Percentiles rank a stretch among this genome's conserved stretches.
Conservation (phyloP, 805 yeast species). For the Ogataea degrootiae region DNA sequence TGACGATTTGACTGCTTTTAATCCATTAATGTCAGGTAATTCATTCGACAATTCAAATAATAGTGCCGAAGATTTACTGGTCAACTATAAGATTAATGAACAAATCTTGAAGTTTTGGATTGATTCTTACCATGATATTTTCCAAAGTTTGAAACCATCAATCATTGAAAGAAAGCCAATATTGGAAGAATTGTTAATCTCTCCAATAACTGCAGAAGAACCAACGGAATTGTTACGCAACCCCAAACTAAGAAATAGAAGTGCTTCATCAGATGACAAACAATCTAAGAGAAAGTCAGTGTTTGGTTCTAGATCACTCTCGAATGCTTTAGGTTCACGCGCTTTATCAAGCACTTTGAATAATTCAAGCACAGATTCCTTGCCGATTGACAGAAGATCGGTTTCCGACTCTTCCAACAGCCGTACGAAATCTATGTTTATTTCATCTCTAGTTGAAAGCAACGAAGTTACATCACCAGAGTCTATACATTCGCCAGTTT, state of each 20-base stretch:
- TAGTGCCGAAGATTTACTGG: conserved; percentile 25
- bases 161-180: conserved; percentile 3
- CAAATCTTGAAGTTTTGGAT: conserved; percentile 25
- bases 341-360: conserved; percentile 6
- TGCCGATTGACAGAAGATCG: conserved; percentile 1
- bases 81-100: conserved; percentile 27
- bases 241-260: conserved; percentile 11
- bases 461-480: background rate
- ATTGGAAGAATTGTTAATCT: conserved; percentile 10
- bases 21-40: conserved; percentile 11
- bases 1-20: conserved; percentile 22
- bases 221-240: conserved; percentile 3
- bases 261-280: conserved; percentile 14
- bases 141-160: conserved; percentile 7
- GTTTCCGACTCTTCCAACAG: background rate
- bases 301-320: conserved; percentile 25
- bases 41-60: conserved; percentile 7
- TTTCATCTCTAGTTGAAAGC: background rate
- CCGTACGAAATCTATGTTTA: background rate
- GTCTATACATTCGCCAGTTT: background rate
- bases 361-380: background rate
- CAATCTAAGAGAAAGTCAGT: conserved; percentile 22
- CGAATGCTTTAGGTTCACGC: conserved; percentile 20
- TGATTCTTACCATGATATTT: conserved; percentile 12
- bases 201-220: conserved; percentile 9